Percentiles rank a stretch among this genome's conserved stretches.
These are phyloP conservation scores for Venturia pyrina DNA, from an alignment of 2,329 filamentous ascomycete genomes.

Conservation along the genomic window DNA sequence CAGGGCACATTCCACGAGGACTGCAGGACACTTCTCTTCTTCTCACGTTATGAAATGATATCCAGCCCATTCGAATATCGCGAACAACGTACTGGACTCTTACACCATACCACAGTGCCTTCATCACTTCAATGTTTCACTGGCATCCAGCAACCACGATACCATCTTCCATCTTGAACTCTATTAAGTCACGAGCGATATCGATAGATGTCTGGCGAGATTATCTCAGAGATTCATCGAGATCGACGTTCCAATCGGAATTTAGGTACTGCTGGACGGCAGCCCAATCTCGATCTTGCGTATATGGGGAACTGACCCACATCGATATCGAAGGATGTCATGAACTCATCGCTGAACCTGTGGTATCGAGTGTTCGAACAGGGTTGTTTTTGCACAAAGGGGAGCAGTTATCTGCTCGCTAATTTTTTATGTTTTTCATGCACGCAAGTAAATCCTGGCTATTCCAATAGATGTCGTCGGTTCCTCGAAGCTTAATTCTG, in stretches of 20 bases:
- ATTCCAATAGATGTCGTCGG: neutral
- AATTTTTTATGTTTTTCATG: neutral
- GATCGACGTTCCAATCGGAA: too few species aligned
- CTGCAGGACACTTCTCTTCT: neutral
- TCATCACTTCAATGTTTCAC: too few species aligned
- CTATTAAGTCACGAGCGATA: too few species aligned
- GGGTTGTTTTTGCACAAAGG: neutral
- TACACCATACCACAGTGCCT: neutral
- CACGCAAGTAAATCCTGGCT: neutral
- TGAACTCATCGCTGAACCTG: neutral
- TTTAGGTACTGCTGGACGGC: too few species aligned
- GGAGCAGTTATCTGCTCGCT: neutral
- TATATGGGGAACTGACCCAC: neutral
- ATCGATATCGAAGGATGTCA: neutral
- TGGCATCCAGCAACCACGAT: too few species aligned
- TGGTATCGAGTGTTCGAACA: neutral
- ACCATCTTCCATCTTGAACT: too few species aligned
- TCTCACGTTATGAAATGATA: conserved; percentile 4
- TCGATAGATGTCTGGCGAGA: too few species aligned
- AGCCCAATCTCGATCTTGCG: neutral
- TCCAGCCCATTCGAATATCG: neutral
- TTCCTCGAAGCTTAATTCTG: neutral
- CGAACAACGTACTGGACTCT: neutral
- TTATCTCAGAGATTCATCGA: too few species aligned
- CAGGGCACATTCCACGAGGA: neutral